These are phyloP conservation scores for Daphne laureola DNA, from an alignment of 441 rosid species.

Conservation along the genomic window DNA sequence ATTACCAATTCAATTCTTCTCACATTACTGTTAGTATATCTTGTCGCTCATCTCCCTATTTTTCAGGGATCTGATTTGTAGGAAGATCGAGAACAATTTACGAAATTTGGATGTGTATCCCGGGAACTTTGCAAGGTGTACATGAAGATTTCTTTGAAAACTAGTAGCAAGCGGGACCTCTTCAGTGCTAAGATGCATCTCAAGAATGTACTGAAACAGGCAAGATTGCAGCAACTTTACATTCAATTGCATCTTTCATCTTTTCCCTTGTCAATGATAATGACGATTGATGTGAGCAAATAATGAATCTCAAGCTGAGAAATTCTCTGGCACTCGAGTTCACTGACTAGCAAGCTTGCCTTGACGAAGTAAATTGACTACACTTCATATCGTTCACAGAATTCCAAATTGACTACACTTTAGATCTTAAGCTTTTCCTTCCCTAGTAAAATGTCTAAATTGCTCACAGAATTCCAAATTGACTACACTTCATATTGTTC, in stretches of 20 bases:
- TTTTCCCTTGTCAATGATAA: background rate
- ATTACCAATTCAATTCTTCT: background rate
- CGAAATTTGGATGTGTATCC: slow-evolving; percentile 61
- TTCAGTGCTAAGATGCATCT: slow-evolving; percentile 81
- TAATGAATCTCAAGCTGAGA: slow-evolving; percentile 46
- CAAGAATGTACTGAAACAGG: slow-evolving; percentile 69
- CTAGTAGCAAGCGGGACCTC: slow-evolving; percentile 66
- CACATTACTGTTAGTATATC: background rate
- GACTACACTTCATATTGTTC: no score
- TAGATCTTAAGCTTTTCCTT: no score
- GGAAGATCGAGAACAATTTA: slow-evolving; percentile 77
- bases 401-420: no score
- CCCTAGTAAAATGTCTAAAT: no score
- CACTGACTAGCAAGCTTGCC: slow-evolving; percentile 58
- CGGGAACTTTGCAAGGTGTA: slow-evolving; percentile 77
- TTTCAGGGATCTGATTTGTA: slow-evolving; percentile 83
- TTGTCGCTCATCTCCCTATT: background rate
- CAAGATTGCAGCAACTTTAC: slow-evolving; percentile 16
- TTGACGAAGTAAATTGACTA: slow-evolving; percentile 53
- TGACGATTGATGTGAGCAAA: background rate
- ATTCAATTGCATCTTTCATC: slow-evolving; percentile 1
- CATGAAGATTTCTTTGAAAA: slow-evolving; percentile 65
- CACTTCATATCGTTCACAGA: no score
- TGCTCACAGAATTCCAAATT: no score
- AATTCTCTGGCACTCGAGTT: slow-evolving; percentile 59